Evolutionary conservation across 148 eudicot species (phyloP), one percentile per base, ranked within the genome.

Genomic region (Suaeda aralocaspica): DNA sequence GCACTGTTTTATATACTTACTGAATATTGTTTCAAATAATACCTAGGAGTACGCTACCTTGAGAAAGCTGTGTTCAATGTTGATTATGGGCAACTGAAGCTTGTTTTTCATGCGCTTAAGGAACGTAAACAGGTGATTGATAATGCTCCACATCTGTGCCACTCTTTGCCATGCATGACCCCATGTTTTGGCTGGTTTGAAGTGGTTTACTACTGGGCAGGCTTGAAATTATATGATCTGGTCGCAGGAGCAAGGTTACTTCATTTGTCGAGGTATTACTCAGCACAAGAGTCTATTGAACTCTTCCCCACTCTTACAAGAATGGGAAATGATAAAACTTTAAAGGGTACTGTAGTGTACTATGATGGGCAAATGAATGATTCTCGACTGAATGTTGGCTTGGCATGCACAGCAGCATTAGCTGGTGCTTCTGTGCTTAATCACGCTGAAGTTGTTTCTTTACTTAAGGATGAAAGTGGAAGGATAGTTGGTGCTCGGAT

Each of bases 311-410:
- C 98, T 72, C 89, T 93, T 39, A 83, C 87, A 59, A 88, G 85
- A 76, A 86, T 78, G 70, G 92, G 86, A 6, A 68, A 79, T 30
- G 83, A 82, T 68, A 87, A 76, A 84, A 90, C 78, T 74, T 78
- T 93, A 82, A 90, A 90, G 81, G 98, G 96, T 55, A 93, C 98
- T 22, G 96, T 90, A 74, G 96, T 93, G 34, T 93, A 93, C 82
- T 90, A 84, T 76, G 98, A 93, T 80, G 98, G 98, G 57, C 98
- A 93, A 70, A 92, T 92, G 98, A 88, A 93, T 78, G 98, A 93
- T 64, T 88, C 98, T 24, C 84, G 98, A 48, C 82, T 93, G 18
- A 93, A 92, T 82, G 89, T 93, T 68, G 89, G 84, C 68, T 70
- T 93, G 73, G 98, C 98, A 28, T 92, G 96, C 79, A 88, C 89